Evolutionary conservation across 306 rosid genomes (phyloP), one percentile per base, ranked within the genome.

Genomic region (Bauhinia variegata): DNA sequence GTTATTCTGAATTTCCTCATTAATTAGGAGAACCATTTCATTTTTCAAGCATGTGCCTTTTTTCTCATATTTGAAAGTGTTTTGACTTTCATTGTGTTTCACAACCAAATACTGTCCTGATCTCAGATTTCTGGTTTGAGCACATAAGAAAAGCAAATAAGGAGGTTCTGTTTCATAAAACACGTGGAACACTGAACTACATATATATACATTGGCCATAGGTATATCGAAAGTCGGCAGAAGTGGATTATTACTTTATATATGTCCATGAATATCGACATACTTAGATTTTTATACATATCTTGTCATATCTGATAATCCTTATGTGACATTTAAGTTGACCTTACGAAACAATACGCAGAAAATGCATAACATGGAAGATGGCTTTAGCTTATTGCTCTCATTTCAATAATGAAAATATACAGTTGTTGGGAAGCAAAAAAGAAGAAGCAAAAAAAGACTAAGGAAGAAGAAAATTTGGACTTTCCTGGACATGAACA

Each of bases 401-500:
- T 15, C 31, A 62, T 75, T 43, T 50, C 28, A 38, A 48, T 19
- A 61, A 23, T 56, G 9, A 66, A 58, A 77, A 73, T 65, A n/a
- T 31, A 14, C 71, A 93, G 98, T 79, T 87, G 73, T 73, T 63
- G 83, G 43, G 96, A 89, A 60, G 66, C 80, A 0, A 86, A 70
- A 71, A 89, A 89, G 82, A 85, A 82, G 63, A 93, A 92, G 75
- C 84, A 78, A 52, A 84, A 89, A 55, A 87, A 81, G 15, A 62
- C 59, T 5, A 76, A 67, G 58, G 68, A 72, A 23, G 93, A 79
- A 34, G 89, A 74, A 13, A 57, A 49, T 11, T 16, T 64, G 59
- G 89, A 75, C 57, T 93, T 93, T 54, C 98, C 95, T 4, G 85
- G 84, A 54, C 88, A 49, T 0, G 98, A 93, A 71, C 68, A 88